Conservation (phyloP, 2,329 filamentous ascomycete genomes). For the Penicillium crustosum region DNA sequence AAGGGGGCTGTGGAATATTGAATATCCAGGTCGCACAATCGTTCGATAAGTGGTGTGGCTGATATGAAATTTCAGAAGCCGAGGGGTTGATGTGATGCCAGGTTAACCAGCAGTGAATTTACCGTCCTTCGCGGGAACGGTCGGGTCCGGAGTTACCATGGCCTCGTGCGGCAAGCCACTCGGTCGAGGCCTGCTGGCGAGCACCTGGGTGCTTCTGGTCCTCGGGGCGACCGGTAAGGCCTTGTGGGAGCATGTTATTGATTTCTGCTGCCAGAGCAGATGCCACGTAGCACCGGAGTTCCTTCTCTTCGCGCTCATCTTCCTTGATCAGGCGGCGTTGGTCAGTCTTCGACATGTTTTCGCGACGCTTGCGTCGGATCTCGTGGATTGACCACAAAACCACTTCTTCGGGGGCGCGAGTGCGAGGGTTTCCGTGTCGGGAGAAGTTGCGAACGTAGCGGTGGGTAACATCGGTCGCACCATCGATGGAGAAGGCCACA, state of each 20-base stretch:
- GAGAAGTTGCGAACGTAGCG: constrained; percentile 58
- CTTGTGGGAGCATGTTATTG: constrained; percentile 42
- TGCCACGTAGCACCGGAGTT: constrained; percentile 47
- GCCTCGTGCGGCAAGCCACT: constrained; percentile 34
- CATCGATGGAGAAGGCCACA: constrained; percentile 93
- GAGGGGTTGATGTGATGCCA: constrained; percentile 1
- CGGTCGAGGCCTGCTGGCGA: constrained; percentile 34
- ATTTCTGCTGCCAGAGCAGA: constrained; percentile 48
- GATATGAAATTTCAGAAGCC: constrained; percentile 2
- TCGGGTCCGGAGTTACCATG: constrained; percentile 38
- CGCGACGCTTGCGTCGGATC: constrained; percentile 78
- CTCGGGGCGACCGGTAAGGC: constrained; percentile 31
- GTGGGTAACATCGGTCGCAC: constrained; percentile 66
- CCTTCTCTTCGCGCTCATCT: constrained; percentile 51
- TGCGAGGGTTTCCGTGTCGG: constrained; percentile 69
- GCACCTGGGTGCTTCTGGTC: constrained; percentile 45
- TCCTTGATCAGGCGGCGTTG: constrained; percentile 53
- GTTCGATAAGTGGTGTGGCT: constrained; percentile 12
- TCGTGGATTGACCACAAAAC: constrained; percentile 89
- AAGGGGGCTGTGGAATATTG: constrained; percentile 1
- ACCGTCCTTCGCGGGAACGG: constrained; percentile 35
- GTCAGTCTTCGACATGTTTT: constrained; percentile 76
- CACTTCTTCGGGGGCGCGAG: constrained; percentile 81
- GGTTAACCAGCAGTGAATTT: constrained; percentile 14
- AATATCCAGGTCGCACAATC: constrained; percentile 12